Percentiles rank a stretch among this genome's conserved stretches.
phyloP scores from a whole-genome alignment of 108 stramenopile genomes.

The Stephanodiscus minutulus region DNA sequence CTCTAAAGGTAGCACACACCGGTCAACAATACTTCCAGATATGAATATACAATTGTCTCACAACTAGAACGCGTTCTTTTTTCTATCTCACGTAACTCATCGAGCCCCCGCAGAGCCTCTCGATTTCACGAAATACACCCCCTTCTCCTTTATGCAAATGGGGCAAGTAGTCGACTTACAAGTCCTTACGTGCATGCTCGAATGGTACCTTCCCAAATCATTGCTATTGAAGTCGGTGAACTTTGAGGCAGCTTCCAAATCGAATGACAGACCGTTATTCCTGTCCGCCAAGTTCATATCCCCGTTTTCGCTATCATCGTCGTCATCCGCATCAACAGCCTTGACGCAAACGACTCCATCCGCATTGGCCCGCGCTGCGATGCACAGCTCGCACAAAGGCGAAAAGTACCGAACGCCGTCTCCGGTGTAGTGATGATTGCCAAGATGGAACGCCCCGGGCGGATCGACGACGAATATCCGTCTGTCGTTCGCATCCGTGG shows the following conservation, averaged over 20 bases:
- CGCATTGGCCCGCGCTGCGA: constrained; percentile 15
- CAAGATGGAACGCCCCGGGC: constrained; percentile 43
- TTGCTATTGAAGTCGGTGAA: constrained; percentile 35
- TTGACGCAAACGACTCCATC: constrained; percentile 4
- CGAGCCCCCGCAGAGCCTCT: neutral
- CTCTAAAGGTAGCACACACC: too few relatives aligned
- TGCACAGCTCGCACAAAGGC: constrained; percentile 29
- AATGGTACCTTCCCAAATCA: constrained; percentile 43
- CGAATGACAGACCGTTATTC: constrained; percentile 36
- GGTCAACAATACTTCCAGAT: too few relatives aligned
- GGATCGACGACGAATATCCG: constrained; percentile 20
- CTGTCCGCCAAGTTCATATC: constrained; percentile 10
- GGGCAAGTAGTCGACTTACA: constrained; percentile 42
- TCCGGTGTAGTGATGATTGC: constrained; percentile 41
- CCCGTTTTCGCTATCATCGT: constrained; percentile 9
- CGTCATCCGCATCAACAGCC: constrained; percentile 17
- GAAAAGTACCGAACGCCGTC: constrained; percentile 44
- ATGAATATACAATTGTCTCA: too few relatives aligned
- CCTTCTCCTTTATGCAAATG: neutral
- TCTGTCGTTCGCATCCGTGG: constrained; percentile 9
- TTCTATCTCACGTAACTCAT: neutral
- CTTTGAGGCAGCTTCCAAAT: constrained; percentile 31
- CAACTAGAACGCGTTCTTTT: too few relatives aligned
- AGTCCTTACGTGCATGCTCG: constrained; percentile 45
- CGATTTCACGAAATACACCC: constrained; percentile 5